These are phyloP conservation scores for Alternaria burnsii DNA, from an alignment of 2,329 filamentous ascomycete genomes.

Conservation along the genomic window DNA sequence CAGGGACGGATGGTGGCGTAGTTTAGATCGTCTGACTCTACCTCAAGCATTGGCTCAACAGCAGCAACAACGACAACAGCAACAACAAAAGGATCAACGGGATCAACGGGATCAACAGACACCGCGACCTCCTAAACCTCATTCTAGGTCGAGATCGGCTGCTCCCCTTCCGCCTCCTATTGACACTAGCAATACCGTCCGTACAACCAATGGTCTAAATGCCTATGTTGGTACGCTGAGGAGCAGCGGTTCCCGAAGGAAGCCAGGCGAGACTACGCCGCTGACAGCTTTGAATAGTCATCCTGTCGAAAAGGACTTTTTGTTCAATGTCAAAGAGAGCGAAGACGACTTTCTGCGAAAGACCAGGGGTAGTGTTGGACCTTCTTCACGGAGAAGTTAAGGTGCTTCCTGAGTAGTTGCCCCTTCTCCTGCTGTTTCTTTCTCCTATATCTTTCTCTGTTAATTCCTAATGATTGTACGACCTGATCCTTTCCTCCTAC, in stretches of 20 bases:
- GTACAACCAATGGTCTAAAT: not conserved
- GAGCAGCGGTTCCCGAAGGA: not conserved
- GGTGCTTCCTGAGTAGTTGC: not conserved
- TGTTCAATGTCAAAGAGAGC: conserved; percentile 5
- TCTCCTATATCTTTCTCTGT: not conserved
- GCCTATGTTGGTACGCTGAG: not conserved
- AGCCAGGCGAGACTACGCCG: not conserved
- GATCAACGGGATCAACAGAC: not conserved
- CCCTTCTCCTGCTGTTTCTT: not conserved
- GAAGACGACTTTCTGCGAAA: conserved; percentile 9
- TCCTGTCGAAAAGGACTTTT: not conserved
- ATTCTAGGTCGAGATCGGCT: not conserved
- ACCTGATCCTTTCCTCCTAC: not conserved
- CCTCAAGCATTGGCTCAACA: conserved; percentile 5
- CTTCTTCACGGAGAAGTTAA: not conserved
- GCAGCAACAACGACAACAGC: not conserved
- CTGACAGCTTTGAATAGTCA: not conserved
- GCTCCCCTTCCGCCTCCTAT: not conserved
- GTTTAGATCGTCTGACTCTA: conserved; percentile 16
- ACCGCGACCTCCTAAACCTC: not conserved
- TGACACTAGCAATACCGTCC: not conserved
- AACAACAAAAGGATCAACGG: not conserved
- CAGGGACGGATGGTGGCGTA: conserved; percentile 25
- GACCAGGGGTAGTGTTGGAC: not conserved
- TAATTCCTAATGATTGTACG: conserved; percentile 2